These are phyloP conservation scores for Ustilago trichophora DNA, from an alignment of 1,284 basidiomycete species.

Conservation along the genomic window DNA sequence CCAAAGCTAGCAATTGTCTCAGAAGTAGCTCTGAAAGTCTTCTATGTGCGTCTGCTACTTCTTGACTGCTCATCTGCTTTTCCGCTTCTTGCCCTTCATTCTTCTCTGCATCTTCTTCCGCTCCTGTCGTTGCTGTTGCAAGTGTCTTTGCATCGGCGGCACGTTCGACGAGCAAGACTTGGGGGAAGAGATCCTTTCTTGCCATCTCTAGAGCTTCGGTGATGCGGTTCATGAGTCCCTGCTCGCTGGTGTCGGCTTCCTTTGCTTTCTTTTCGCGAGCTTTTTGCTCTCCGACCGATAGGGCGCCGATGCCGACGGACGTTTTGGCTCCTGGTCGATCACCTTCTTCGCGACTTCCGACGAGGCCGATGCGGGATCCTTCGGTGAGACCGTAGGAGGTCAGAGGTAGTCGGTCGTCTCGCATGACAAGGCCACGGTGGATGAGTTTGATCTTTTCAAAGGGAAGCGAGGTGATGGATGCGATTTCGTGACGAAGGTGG, in stretches of 20 bases:
- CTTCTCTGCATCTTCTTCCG: neutral
- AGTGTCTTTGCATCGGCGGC: no score
- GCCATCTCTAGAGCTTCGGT: constrained; percentile 38
- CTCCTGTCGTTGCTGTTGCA: neutral
- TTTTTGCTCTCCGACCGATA: constrained; percentile 42
- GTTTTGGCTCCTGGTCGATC: constrained; percentile 44
- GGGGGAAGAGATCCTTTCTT: constrained; percentile 50
- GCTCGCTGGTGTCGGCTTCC: constrained; percentile 43
- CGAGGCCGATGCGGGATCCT: constrained; percentile 56
- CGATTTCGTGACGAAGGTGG: constrained; percentile 56
- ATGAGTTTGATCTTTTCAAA: constrained; percentile 56
- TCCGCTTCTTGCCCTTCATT: neutral
- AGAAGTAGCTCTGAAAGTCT: constrained; percentile 58
- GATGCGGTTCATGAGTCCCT: constrained; percentile 51
- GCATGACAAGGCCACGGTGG: constrained; percentile 55
- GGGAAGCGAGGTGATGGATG: constrained; percentile 55
- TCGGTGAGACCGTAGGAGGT: constrained; percentile 51
- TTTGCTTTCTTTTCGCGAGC: constrained; percentile 36
- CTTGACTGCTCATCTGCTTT: neutral
- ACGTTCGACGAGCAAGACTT: constrained; percentile 17
- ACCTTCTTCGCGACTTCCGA: constrained; percentile 46
- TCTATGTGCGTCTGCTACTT: constrained; percentile 50
- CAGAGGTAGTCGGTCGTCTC: constrained; percentile 57
- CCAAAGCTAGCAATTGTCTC: constrained; percentile 57
- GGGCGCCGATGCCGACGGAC: constrained; percentile 7